Percentiles rank a stretch among this genome's conserved stretches.
phyloP scores from a whole-genome alignment of 2,329 filamentous ascomycete species.

The Xylariaceae sp. region DNA sequence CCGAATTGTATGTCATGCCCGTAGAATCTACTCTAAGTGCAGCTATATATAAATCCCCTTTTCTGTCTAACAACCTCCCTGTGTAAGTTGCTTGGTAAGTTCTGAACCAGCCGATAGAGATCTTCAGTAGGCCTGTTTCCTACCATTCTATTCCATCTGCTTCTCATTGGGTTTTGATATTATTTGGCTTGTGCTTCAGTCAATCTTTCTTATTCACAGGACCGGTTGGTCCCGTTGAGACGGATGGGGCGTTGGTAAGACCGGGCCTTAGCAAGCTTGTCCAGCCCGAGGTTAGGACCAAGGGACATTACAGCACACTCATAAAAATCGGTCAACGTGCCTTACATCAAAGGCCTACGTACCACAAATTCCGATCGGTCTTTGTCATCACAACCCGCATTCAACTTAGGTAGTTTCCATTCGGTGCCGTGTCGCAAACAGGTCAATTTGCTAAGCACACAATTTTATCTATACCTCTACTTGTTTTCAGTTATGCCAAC shows the following conservation, averaged over 20 bases:
- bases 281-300: conserved; percentile 14
- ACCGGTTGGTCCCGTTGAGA: conserved; percentile 15
- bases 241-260: conserved; percentile 28
- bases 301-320: conserved; percentile 18
- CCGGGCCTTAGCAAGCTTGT: conserved; percentile 27
- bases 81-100: conserved; percentile 15
- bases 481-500: background rate
- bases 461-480: conserved; percentile 15
- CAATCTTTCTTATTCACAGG: conserved; percentile 17
- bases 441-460: conserved; percentile 18
- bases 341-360: conserved; percentile 25
- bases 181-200: conserved; percentile 10
- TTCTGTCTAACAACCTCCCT: conserved; percentile 7
- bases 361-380: conserved; percentile 13
- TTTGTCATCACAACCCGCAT: conserved; percentile 9
- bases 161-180: conserved; percentile 1
- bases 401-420: conserved; percentile 1
- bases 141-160: conserved; percentile 3
- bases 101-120: conserved; percentile 11
- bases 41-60: conserved; percentile 24
- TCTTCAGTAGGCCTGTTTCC: conserved; percentile 4
- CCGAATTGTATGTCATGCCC: conserved; percentile 11
- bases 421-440: conserved; percentile 6
- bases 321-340: conserved; percentile 22
- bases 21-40: conserved; percentile 19